Percentiles rank a stretch among this genome's conserved stretches.
These are phyloP conservation scores for Diaporthe sp. DNA, from an alignment of 2,329 filamentous ascomycete genomes.

Conservation along the genomic window DNA sequence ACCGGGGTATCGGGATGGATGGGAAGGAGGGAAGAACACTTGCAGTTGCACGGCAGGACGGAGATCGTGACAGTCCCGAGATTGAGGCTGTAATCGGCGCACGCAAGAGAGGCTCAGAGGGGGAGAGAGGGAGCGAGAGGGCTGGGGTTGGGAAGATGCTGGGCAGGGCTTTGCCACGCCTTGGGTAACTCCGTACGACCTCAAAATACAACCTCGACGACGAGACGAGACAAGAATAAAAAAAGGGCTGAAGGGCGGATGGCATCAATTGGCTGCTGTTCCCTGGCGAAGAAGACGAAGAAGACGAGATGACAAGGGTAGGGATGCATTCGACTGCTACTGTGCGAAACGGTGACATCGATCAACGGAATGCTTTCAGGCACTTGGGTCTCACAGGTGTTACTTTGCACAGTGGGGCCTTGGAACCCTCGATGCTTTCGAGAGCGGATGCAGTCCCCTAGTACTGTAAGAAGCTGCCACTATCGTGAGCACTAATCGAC, in stretches of 20 bases:
- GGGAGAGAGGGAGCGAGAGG: neutral
- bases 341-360: constrained; percentile 28
- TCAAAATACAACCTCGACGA: neutral
- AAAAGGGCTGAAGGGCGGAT: neutral
- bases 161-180: constrained; percentile 13
- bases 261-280: constrained; percentile 14
- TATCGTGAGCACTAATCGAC: neutral
- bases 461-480: neutral
- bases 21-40: neutral
- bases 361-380: neutral
- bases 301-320: neutral
- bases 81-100: constrained; percentile 9
- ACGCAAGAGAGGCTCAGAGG: neutral
- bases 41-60: neutral
- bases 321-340: neutral
- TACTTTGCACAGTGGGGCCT: neutral
- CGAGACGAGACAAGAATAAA: neutral
- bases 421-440: neutral
- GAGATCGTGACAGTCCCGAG: constrained; percentile 28
- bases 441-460: neutral
- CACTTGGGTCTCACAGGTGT: neutral
- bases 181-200: constrained; percentile 6
- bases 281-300: neutral
- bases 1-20: neutral
- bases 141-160: neutral